Conservation (phyloP, 192 early-diverging fungal species). For the Coemansia sp. region DNA sequence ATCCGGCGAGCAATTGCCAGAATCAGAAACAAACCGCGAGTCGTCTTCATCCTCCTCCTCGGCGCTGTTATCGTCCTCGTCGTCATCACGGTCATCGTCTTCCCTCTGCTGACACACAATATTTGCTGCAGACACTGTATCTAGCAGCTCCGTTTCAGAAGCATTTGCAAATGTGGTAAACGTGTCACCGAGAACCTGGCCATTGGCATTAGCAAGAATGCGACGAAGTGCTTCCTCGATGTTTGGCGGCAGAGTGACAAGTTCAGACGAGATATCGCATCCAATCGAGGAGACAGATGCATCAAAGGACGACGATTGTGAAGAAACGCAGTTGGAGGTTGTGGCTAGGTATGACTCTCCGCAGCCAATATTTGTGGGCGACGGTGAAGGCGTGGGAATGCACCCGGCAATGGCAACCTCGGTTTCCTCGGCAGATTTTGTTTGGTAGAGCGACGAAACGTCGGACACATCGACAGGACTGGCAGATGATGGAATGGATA, state of each 20-base stretch:
- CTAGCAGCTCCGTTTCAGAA: slow-evolving; percentile 4
- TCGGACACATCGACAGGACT: slow-evolving; percentile 15
- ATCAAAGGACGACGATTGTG: slow-evolving; percentile 21
- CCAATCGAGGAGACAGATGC: not conserved
- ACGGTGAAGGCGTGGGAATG: slow-evolving; percentile 28
- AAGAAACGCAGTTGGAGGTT: slow-evolving; percentile 18
- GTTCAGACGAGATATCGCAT: slow-evolving; percentile 13
- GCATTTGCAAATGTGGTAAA: slow-evolving; percentile 44
- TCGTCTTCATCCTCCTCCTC: slow-evolving; percentile 22
- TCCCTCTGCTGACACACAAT: not conserved
- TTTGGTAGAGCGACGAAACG: slow-evolving; percentile 17
- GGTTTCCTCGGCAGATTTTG: slow-evolving; percentile 14
- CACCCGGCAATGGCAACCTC: slow-evolving; percentile 16
- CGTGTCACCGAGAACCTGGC: slow-evolving; percentile 42
- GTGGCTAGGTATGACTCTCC: slow-evolving; percentile 12
- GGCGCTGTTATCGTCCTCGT: not conserved
- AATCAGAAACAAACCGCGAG: slow-evolving; percentile 32
- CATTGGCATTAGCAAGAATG: slow-evolving; percentile 42
- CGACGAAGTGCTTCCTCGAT: slow-evolving; percentile 51
- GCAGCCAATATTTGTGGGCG: slow-evolving; percentile 8
- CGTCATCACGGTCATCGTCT: not conserved
- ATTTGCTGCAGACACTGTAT: not conserved
- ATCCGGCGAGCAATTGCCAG: slow-evolving; percentile 37
- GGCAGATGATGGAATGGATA: slow-evolving; percentile 23
- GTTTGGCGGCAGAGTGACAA: slow-evolving; percentile 29